phyloP scores from a whole-genome alignment of 179 eudicot species.

The Spergularia azorica region DNA sequence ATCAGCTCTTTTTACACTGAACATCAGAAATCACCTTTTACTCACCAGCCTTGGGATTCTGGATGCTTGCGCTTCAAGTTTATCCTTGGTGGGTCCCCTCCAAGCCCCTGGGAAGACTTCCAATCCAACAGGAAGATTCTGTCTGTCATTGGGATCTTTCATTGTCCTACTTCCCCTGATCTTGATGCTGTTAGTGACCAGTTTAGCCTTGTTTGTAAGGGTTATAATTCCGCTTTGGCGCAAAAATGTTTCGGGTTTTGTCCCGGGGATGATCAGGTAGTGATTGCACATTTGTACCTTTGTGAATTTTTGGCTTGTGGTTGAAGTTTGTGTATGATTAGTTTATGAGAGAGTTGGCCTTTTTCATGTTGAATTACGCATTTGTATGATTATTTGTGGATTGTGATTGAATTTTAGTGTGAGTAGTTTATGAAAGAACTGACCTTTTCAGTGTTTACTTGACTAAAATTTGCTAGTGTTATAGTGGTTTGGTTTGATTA shows the following conservation, averaged over 20 bases:
- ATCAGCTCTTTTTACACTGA: conserved; percentile 88
- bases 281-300: no score
- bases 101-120: conserved; percentile 94
- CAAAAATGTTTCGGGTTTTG: conserved; percentile 82
- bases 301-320: no score
- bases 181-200: conserved; percentile 52
- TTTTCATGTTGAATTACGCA: no score
- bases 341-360: background rate
- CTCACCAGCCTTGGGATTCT: conserved; percentile 86
- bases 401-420: no score
- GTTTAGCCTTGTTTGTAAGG: conserved; percentile 52
- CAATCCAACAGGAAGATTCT: conserved; percentile 78
- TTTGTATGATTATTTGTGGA: no score
- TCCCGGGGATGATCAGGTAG: conserved; percentile 77
- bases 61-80: conserved; percentile 74
- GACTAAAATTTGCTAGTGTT: no score
- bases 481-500: no score
- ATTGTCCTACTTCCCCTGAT: conserved; percentile 80
- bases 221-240: conserved; percentile 64
- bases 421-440: no score
- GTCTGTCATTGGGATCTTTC: conserved; percentile 82
- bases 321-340: no score
- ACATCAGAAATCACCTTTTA: conserved; percentile 86
- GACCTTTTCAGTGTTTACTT: no score
- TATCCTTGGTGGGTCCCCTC: conserved; percentile 81